Evolutionary conservation across 73 alveolate species (phyloP), one percentile per base, ranked within the genome.

Genomic region (Halteria grandinella): DNA sequence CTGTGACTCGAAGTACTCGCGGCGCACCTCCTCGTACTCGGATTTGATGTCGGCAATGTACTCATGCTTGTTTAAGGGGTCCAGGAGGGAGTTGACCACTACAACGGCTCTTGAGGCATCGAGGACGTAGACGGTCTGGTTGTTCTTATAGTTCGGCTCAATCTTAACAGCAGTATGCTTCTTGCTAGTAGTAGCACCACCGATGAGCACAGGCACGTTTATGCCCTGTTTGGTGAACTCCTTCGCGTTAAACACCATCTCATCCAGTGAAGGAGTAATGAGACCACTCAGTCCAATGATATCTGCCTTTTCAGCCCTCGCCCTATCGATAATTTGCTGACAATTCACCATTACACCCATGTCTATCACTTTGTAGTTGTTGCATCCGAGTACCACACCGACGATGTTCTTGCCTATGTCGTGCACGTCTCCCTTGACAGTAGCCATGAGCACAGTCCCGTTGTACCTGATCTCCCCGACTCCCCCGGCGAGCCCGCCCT

Each of bases 381-480:
- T 83, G 82, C 96, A 83, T 14, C 83, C 88, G 17, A 85, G 77
- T 11, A 92, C 98, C 2, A 89, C 96, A 0, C 96, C 98, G 23
- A 92, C 98, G 58, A 92, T 92, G 75, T 92, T 92, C 82, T 92
- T 92, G 23, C 98, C 98, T 18, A 92, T 92, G 75, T 92, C 98
- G 58, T 92, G 98, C 71, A 92, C 98, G 44, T 92, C 98, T 1
- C 98, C 98, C 76, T 92, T 92, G 58, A 92, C 98, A 0, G 98
- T 92, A 32, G 98, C 98, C 39, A 89, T 25, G 0, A 89, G 48
- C 31, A 89, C 59, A 0, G 70, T 58, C 0, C 88, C 91, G 29
- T 78, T 75, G 45, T 58, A 49, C 60, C 76, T 34, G 55, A 77
- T 78, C 75, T 83, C 85, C 6, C 40, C 60, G 23, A 55, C 66